phyloP scores from a whole-genome alignment of 768 basidiomycete species.

The Trametes cubensis region DNA sequence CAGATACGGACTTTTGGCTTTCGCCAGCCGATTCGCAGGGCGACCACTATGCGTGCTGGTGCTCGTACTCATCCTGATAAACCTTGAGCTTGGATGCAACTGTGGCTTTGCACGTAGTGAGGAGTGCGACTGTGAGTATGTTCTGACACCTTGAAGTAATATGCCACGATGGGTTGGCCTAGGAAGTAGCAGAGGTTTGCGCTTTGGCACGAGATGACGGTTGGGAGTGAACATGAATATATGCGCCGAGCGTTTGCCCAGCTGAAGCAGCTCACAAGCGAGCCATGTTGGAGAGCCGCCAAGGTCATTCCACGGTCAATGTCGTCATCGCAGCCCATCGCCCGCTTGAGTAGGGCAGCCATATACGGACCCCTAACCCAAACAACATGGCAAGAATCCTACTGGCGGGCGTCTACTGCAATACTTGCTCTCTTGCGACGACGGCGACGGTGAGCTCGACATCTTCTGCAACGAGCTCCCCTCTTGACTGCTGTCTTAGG shows the following conservation, averaged over 20 bases:
- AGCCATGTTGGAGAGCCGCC: constrained; percentile 1
- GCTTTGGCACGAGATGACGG: constrained; percentile 3
- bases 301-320: background rate
- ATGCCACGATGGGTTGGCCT: background rate
- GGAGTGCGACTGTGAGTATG: background rate
- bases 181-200: background rate
- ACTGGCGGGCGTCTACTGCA: no score
- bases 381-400: background rate
- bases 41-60: background rate
- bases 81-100: background rate
- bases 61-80: background rate
- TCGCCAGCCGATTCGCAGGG: constrained; percentile 24
- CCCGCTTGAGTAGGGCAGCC: no score
- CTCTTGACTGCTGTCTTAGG: no score
- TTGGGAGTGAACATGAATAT: constrained; percentile 4
- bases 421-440: constrained; percentile 3
- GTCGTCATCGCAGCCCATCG: background rate
- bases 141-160: background rate
- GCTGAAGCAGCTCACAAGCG: background rate
- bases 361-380: background rate
- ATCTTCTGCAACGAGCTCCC: background rate
- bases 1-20: constrained; percentile 31
- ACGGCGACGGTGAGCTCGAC: background rate
- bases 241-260: background rate
- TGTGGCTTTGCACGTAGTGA: no score